Evolutionary conservation across 495 filamentous ascomycete genomes (phyloP).

Genomic region (Thermochaetoides thermophila): DNA sequence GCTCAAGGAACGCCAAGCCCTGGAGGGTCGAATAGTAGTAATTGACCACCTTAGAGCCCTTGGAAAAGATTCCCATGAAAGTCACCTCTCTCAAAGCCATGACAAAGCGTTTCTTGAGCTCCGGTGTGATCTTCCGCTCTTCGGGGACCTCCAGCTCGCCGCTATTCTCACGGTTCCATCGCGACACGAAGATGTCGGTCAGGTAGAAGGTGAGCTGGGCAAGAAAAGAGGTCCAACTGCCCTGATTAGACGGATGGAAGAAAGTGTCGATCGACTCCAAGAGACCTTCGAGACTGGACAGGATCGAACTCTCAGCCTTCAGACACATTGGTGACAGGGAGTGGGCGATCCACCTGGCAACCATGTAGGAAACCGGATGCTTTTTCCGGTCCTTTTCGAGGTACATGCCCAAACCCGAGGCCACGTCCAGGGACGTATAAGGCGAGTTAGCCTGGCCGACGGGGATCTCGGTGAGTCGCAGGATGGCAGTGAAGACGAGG

Average conservation of each 20-base stretch:
- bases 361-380: constrained; percentile 77
- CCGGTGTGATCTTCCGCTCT: constrained; percentile 63
- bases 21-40: constrained; percentile 84
- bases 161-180: constrained; percentile 88
- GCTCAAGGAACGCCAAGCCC: constrained; percentile 77
- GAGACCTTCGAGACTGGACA: constrained; percentile 78
- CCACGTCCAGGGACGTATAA: constrained; percentile 74
- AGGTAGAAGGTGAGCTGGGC: constrained; percentile 86
- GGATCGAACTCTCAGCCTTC: constrained; percentile 58
- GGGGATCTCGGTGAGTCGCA: constrained; percentile 85
- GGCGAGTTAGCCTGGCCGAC: constrained; percentile 92
- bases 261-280: constrained; percentile 96
- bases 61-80: constrained; percentile 97
- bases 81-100: constrained; percentile 80
- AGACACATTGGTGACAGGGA: constrained; percentile 80
- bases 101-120: constrained; percentile 79
- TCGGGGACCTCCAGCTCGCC: constrained; percentile 76
- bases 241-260: constrained; percentile 96
- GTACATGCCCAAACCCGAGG: constrained; percentile 65
- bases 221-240: constrained; percentile 77
- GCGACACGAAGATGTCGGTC: constrained; percentile 91
- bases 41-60: constrained; percentile 79
- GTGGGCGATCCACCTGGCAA: constrained; percentile 91
- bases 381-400: constrained; percentile 86
- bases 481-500: constrained; percentile 79